Evolutionary conservation across 2,329 filamentous ascomycete species (phyloP).

Genomic region (Colletotrichum sp.): DNA sequence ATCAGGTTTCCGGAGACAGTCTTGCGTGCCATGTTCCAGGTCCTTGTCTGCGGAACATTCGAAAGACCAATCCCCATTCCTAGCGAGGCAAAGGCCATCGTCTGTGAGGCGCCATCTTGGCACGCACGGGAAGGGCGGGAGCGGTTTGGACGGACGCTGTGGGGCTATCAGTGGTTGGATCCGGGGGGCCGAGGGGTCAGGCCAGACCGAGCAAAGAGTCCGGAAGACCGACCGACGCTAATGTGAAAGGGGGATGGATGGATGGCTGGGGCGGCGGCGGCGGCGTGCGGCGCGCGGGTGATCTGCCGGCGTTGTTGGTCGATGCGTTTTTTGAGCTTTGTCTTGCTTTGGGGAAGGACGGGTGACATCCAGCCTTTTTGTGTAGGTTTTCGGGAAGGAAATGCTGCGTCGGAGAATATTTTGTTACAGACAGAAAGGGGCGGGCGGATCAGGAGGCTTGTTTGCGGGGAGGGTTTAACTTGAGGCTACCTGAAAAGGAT

Average conservation of each 20-base stretch:
- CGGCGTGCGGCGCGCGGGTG: background rate
- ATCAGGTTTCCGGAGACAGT: background rate
- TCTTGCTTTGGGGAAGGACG: background rate
- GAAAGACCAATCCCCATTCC: background rate
- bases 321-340: background rate
- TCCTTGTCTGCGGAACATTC: background rate
- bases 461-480: background rate
- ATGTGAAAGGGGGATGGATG: background rate
- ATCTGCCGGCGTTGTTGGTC: background rate
- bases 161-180: background rate
- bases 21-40: background rate
- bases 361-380: background rate
- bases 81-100: background rate
- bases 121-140: background rate
- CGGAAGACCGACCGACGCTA: background rate
- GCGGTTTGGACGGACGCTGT: background rate
- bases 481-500: background rate
- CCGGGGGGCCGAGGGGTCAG: background rate
- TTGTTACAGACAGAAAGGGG: background rate
- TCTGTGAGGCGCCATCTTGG: background rate
- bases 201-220: background rate
- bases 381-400: background rate
- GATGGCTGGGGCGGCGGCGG: background rate
- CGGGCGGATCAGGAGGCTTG: background rate
- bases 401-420: background rate